Evolutionary conservation across 1,139 yeast species (phyloP).

Genomic region (Yamadazyma diddensiae): DNA sequence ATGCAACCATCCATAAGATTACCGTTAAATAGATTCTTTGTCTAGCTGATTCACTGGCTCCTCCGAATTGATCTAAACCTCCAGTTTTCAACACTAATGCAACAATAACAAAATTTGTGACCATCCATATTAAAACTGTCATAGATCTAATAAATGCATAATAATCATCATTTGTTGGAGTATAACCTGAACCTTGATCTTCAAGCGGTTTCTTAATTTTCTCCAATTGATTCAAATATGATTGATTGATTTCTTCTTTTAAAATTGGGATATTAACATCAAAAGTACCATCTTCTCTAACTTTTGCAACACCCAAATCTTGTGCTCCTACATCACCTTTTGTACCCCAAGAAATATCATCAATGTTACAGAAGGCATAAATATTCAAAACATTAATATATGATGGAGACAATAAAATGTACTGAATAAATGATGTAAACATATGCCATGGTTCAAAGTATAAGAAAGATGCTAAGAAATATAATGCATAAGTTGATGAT

Average conservation of each 20-base stretch:
- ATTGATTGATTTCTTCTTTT: slow-evolving; percentile 57
- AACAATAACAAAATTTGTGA: slow-evolving; percentile 67
- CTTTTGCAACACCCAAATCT: slow-evolving; percentile 54
- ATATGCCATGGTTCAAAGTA: slow-evolving; percentile 53
- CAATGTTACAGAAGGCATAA: slow-evolving; percentile 50
- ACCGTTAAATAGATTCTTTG: slow-evolving; percentile 61
- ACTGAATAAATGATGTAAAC: slow-evolving; percentile 48
- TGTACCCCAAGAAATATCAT: slow-evolving; percentile 53
- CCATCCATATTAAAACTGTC: slow-evolving; percentile 77
- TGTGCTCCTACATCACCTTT: slow-evolving; percentile 46
- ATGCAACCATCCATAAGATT: slow-evolving; percentile 77
- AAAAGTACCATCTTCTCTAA: slow-evolving; percentile 61
- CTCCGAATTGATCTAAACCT: slow-evolving; percentile 45
- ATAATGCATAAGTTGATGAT: slow-evolving; percentile 44
- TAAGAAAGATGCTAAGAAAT: slow-evolving; percentile 44
- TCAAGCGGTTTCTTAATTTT: slow-evolving; percentile 50
- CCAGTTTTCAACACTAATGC: slow-evolving; percentile 74
- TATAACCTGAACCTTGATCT: slow-evolving; percentile 32
- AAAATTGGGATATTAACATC: slow-evolving; percentile 72
- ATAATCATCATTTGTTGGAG: slow-evolving; percentile 55
- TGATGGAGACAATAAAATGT: slow-evolving; percentile 45
- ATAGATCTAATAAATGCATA: slow-evolving; percentile 79
- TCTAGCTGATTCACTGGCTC: slow-evolving; percentile 20
- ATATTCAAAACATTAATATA: slow-evolving; percentile 48
- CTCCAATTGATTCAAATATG: slow-evolving; percentile 60